These are phyloP conservation scores for Sicyos baderoa DNA, from an alignment of 306 rosid genomes.

Conservation along the genomic window DNA sequence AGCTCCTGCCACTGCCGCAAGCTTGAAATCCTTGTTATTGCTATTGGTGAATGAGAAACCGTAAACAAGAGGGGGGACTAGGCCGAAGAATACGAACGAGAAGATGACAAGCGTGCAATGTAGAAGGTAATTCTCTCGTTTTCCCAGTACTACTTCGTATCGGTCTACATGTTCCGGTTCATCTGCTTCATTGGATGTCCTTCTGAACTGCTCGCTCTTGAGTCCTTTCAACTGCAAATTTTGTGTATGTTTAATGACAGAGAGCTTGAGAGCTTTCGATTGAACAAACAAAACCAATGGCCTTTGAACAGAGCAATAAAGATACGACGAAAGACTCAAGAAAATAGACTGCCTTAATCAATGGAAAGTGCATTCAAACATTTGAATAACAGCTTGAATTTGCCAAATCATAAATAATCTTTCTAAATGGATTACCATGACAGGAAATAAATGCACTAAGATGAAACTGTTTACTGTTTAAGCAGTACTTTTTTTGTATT, in stretches of 20 bases:
- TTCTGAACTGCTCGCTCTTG: constrained; percentile 32
- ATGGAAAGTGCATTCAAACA: not conserved
- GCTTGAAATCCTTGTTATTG: constrained; percentile 44
- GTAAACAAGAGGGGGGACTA: constrained; percentile 60
- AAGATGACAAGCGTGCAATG: constrained; percentile 43
- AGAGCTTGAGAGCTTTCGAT: not conserved
- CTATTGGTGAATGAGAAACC: constrained; percentile 57
- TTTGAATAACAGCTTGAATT: not conserved
- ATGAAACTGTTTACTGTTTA: not conserved
- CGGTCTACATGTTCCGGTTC: constrained; percentile 21
- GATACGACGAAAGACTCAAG: not conserved
- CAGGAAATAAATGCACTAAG: not conserved
- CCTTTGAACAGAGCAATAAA: not conserved
- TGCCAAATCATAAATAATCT: not conserved
- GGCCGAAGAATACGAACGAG: constrained; percentile 62
- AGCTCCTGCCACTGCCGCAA: constrained; percentile 63
- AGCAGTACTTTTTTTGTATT: no score
- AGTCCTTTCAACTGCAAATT: constrained; percentile 49
- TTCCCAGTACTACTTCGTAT: constrained; percentile 42
- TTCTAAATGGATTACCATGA: not conserved
- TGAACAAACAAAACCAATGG: not conserved
- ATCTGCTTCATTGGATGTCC: constrained; percentile 17
- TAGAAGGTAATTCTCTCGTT: constrained; percentile 39
- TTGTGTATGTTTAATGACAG: constrained; percentile 13
- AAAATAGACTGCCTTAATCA: not conserved